Evolutionary conservation across 179 eudicot genomes (phyloP), one percentile per base, ranked within the genome.

Genomic region (Dionaea muscipula): DNA sequence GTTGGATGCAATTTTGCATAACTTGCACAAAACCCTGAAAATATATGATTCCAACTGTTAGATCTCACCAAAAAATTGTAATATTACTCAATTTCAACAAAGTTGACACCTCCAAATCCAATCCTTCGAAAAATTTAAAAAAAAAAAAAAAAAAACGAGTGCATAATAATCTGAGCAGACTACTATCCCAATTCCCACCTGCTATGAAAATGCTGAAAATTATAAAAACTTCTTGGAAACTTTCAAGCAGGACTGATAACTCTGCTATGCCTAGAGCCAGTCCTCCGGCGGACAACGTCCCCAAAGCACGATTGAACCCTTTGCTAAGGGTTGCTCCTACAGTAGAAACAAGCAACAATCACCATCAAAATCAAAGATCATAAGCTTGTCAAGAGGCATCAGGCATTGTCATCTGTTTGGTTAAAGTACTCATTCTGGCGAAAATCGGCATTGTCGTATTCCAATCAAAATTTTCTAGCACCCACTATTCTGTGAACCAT

Each of bases 1-100:
- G 72, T 59, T 15, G 86, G 81, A 66, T 67, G 68, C 27, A 72
- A 33, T 65, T 81, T 81, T 44, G 67, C 45, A 51, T 77, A 81
- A 28, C 67, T 72, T 17, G 71, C 72, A 39, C 28, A 31, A 56
- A 64, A 72, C 28, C 86, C 86, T 81, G 70, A 45, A 41, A 27
- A 51, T 39, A 13, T 18, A n/a, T n/a, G n/a, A n/a, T n/a, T n/a
- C n/a, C n/a, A n/a, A n/a, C n/a, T n/a, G n/a, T n/a, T n/a, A n/a
- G n/a, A n/a, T n/a, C n/a, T n/a, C n/a, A n/a, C n/a, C n/a, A n/a
- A n/a, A n/a, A n/a, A n/a, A n/a, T n/a, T n/a, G n/a, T n/a, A n/a
- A n/a, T n/a, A n/a, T n/a, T n/a, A n/a, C n/a, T n/a, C n/a, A n/a
- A n/a, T n/a, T n/a, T 28, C 35, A 28, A 28, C 35, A 8, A 8